Conservation (phyloP, 1,284 basidiomycete genomes). For the Ustilago xerochloae region DNA sequence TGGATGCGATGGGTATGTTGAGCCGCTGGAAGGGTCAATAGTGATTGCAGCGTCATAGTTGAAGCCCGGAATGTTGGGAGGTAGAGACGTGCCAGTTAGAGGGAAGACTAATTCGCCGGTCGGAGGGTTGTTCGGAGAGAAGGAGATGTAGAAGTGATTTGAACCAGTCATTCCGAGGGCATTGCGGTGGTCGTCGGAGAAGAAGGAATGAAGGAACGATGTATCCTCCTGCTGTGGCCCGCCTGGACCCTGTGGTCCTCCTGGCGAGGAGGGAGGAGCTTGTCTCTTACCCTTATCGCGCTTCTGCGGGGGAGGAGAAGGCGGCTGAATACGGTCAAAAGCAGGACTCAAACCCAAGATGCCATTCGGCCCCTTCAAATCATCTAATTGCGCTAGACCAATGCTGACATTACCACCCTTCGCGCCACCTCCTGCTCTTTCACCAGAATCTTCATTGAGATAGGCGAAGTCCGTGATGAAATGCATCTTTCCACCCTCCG, state of each 20-base stretch:
- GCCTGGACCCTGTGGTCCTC: not conserved
- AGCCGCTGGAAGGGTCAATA: constrained; percentile 16
- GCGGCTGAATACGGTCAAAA: not conserved
- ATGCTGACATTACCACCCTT: constrained; percentile 11
- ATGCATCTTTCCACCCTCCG: constrained; percentile 16
- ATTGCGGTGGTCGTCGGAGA: constrained; percentile 1
- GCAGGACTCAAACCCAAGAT: constrained; percentile 40
- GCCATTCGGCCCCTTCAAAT: constrained; percentile 18
- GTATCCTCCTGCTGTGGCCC: constrained; percentile 7
- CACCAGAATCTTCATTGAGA: constrained; percentile 1
- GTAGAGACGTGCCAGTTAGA: constrained; percentile 8
- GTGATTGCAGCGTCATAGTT: not conserved
- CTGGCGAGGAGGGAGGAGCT: no score
- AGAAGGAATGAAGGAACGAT: constrained; percentile 23
- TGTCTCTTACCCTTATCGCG: not conserved
- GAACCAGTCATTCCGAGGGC: constrained; percentile 12
- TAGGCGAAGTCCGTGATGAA: constrained; percentile 14
- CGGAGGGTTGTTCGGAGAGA: not conserved
- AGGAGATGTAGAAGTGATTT: constrained; percentile 25
- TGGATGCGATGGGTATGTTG: constrained; percentile 12
- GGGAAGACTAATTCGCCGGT: constrained; percentile 34
- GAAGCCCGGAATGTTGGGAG: not conserved
- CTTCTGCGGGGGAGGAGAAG: no score
- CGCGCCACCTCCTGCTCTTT: constrained; percentile 6
- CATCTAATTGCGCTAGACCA: constrained; percentile 9